These are phyloP conservation scores for Russula abietina DNA, from an alignment of 768 basidiomycete genomes.

Conservation along the genomic window DNA sequence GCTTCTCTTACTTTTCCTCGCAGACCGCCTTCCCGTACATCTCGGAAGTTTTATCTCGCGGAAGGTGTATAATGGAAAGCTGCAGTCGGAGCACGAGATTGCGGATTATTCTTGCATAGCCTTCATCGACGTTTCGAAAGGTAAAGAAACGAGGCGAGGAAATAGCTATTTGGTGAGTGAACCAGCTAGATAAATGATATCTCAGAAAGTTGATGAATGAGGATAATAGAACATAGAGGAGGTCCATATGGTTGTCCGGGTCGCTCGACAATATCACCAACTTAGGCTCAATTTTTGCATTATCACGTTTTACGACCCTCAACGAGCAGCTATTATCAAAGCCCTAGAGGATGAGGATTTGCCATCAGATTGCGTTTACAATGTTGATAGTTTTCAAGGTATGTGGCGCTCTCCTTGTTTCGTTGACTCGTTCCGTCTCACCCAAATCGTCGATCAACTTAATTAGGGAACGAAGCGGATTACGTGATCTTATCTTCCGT, in stretches of 20 bases:
- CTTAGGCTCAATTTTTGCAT: conserved; percentile 35
- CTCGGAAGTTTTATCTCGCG: conserved; percentile 46
- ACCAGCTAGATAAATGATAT: not conserved
- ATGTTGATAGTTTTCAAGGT: conserved; percentile 19
- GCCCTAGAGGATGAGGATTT: conserved; percentile 33
- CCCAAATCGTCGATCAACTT: not conserved
- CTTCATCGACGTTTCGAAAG: conserved; percentile 42
- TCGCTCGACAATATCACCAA: conserved; percentile 4
- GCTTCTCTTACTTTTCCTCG: not conserved
- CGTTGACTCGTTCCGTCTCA: not conserved
- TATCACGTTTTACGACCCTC: conserved; percentile 52
- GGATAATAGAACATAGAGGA: conserved; percentile 12
- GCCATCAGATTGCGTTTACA: conserved; percentile 28
- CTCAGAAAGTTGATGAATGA: not conserved
- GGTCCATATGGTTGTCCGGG: conserved; percentile 6
- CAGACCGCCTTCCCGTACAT: conserved; percentile 48
- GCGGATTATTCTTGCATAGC: conserved; percentile 34
- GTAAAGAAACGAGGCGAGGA: conserved; percentile 36
- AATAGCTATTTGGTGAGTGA: conserved; percentile 11
- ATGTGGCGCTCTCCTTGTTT: not conserved
- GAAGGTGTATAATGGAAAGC: conserved; percentile 37
- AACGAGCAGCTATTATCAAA: conserved; percentile 40
- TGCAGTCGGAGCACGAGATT: conserved; percentile 38
- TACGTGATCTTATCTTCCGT: conserved; percentile 49
- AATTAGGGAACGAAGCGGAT: conserved; percentile 45